These are phyloP conservation scores for Penicillium crustosum DNA, from an alignment of 2,329 filamentous ascomycete genomes.

Conservation along the genomic window DNA sequence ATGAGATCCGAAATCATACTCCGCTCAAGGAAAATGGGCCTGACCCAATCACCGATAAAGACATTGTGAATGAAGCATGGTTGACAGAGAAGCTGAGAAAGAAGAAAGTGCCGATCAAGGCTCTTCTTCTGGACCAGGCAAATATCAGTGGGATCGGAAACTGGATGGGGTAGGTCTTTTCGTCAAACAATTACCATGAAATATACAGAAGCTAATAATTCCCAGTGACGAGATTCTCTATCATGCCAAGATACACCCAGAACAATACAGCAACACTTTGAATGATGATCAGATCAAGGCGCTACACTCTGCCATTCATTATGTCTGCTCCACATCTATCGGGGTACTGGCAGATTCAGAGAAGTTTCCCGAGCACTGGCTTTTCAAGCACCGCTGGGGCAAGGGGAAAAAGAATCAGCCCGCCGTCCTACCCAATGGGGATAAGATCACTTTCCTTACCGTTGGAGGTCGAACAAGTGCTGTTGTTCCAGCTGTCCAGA, in stretches of 20 bases:
- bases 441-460: constrained; percentile 80
- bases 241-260: constrained; percentile 83
- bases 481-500: constrained; percentile 80
- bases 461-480: constrained; percentile 92
- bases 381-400: constrained; percentile 85
- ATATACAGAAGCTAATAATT: constrained; percentile 1
- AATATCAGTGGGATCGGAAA: constrained; percentile 93
- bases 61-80: constrained; percentile 74
- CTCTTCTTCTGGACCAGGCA: constrained; percentile 80
- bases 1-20: constrained; percentile 70
- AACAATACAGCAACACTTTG: constrained; percentile 87
- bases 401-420: constrained; percentile 75
- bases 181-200: background rate
- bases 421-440: constrained; percentile 73
- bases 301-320: constrained; percentile 70
- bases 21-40: constrained; percentile 91
- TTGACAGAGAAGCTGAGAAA: constrained; percentile 67
- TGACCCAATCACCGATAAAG: constrained; percentile 81
- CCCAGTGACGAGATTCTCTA: constrained; percentile 81
- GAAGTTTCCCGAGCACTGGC: constrained; percentile 81
- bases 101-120: constrained; percentile 85
- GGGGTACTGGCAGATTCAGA: constrained; percentile 78
- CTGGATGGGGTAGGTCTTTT: constrained; percentile 71
- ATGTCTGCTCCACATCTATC: constrained; percentile 77
- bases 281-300: constrained; percentile 66